Conservation (phyloP, 345 rosid genomes). For the Gossypium mustelinum region DNA sequence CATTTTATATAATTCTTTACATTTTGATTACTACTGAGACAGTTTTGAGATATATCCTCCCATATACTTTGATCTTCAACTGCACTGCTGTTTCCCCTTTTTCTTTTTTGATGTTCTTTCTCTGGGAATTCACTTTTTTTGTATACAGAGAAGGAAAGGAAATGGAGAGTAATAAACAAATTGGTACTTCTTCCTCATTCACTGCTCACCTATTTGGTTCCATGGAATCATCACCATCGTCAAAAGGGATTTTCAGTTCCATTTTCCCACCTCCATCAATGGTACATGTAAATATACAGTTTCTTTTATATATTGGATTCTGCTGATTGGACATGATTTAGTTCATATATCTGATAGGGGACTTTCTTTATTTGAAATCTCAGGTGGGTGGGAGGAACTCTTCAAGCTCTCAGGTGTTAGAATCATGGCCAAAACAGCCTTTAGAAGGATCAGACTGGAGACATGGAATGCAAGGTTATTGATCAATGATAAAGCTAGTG, state of each 20-base stretch:
- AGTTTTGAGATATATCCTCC: background rate
- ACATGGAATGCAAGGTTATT: conserved; percentile 49
- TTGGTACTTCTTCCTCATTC: conserved; percentile 44
- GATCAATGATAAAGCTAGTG: background rate
- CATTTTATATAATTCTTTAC: too few relatives aligned
- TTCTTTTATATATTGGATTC: background rate
- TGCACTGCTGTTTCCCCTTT: background rate
- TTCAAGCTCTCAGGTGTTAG: conserved; percentile 33
- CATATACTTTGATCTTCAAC: background rate
- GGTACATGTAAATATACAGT: conserved; percentile 28
- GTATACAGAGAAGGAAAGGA: background rate
- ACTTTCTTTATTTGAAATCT: background rate
- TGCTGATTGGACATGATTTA: background rate
- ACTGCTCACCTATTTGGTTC: conserved; percentile 63
- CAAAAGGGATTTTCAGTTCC: conserved; percentile 55
- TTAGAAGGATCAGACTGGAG: conserved; percentile 42
- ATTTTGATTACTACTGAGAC: background rate
- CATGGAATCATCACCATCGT: conserved; percentile 51
- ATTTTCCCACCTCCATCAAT: conserved; percentile 57
- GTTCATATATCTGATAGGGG: background rate
- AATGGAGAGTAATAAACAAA: conserved; percentile 56
- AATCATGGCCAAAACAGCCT: conserved; percentile 40
- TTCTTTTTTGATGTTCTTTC: background rate
- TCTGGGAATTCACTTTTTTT: background rate
- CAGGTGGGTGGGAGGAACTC: conserved; percentile 47